Base-by-base conservation (phyloP, 495 filamentous ascomycete species). In the Cercophora sp. region DNA sequence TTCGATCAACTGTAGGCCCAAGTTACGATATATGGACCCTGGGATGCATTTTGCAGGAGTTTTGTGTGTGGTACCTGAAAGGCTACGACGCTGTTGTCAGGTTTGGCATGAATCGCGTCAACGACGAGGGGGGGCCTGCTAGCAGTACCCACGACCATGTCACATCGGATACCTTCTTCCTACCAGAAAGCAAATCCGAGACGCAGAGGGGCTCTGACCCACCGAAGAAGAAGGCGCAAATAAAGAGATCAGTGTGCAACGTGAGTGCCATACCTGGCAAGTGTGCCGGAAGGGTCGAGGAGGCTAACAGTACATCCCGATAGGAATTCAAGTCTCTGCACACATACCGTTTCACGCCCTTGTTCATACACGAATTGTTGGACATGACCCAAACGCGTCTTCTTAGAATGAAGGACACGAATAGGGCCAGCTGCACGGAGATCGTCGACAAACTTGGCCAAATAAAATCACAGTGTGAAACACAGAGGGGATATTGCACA, bases 21-120 rank as follows among this genome's bases (percentile, higher is more conserved):
- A 34, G 45, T 18, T 48, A 48, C 18, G 45, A 48, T 20, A 36
- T 48, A 8, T 48, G 45, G 45, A 35, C 45, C 10, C 29, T 48
- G 4, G 45, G 45, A 6, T 48, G 45, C 29, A 22, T 48, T 18
- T 36, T 48, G 5, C 45, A 35, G 6, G 45, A 48, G 45, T 36
- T 48, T 19, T 25, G 20, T 15, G 25, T 36, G 15, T 48, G 26
- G 27, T 48, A 48, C 18, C 5, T 20, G 6, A 9, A 22, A 15
- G 45, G 45, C 20, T 34, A 31, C 15, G 23, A 48, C 2, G 45
- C n/a, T 13, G 45, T 48, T 10, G 45, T 35, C 13, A 5, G 36
- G 16, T 26, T 29, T 22, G 34, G 27, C 10, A 10, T 22, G 26
- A 18, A 18, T 8, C 45, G 45, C 13, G n/a, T 15, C n/a, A 20